Evolutionary conservation across 2,329 filamentous ascomycete species (phyloP), one percentile per base, ranked within the genome.

Genomic region (Colletotrichum sp.): DNA sequence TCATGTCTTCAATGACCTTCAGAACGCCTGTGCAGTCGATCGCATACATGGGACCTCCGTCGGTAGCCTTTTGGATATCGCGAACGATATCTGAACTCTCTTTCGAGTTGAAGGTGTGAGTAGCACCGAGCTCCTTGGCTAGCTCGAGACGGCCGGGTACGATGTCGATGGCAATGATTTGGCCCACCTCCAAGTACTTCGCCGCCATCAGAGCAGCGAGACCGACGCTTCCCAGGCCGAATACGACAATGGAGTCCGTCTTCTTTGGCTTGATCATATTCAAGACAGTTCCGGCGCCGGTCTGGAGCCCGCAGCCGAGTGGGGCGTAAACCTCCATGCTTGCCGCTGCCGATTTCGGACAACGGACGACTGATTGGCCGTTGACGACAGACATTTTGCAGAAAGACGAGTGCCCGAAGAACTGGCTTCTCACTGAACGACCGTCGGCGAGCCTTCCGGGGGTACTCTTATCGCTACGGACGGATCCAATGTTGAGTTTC

Each of bases 21-120:
- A 99, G 96, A 83, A 99, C 99, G 76, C 97, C 97, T 8, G 97
- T 99, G 90, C 97, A 99, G 89, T 99, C 97, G 85, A 99, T 98
- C 65, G 97, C 99, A 90, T 98, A 99, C 88, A 98, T 96, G 84
- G 96, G 98, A 66, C 97, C 97, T 79, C 97, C 97, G 82, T 99
- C 96, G 2, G 97, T 99, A 94, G 98, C 96, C 87, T 98, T 96
- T 80, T 98, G 92, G 78, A 99, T 91, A 88, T 96, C 94, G 82
- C 98, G 95, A 81, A 98, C 95, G 80, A 99, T 94, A 77, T 90
- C 91, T 80, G 91, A 89, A 76, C 96, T 88, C 86, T 96, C 93
- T 75, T 90, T 93, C 57, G 97, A 97, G 90, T 99, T 99, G 81
- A 99, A 95, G 82, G 99, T 99, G 87, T 99, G 92, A 24, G 97